Evolutionary conservation across 2,329 filamentous ascomycete species (phyloP), one percentile per base, ranked within the genome.

Genomic region (Fusarium sarcochroum): DNA sequence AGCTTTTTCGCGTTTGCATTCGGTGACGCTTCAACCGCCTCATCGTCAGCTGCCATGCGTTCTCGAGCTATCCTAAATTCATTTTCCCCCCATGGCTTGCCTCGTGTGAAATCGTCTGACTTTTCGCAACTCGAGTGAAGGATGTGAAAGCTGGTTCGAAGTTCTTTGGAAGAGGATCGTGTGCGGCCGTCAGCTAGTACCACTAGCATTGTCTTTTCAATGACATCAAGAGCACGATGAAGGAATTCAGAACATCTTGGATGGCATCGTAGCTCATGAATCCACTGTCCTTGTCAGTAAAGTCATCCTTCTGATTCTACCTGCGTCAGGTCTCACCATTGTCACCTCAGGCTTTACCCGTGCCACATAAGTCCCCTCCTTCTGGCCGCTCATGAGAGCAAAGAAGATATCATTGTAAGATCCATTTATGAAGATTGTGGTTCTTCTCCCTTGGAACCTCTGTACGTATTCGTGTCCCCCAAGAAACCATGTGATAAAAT

Each of bases 281-380:
- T 46, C 54, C 56, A 65, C 63, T 66, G 14, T 5, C 14, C 2
- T 11, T 3, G 7, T 58, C 20, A 58, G 45, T 5, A 10, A 14
- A 6, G 6, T 21, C n/a, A 27, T 11, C n/a, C 8, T 9, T 3
- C n/a, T 2, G 3, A 17, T 14, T 48, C 9, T 9, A 14, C 5
- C 17, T 5, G 9, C 2, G 11, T 6, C 6, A n/a, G 34, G 14
- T 27, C 55, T 50, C 14, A 65, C 64, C 9, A 55, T 7, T 1
- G 57, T 62, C 0, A 68, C 64, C 2, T 62, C 38, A 5, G 51
- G 55, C 25, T 66, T 68, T 1, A 68, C 61, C 13, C 41, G 49
- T 17, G 42, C 38, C 7, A 58, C 63, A 27, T 46, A 40, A 3
- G 6, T 25, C 6, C 41, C 17, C 10, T 23, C 8, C 13, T 44